These are phyloP conservation scores for Exutisphaerella laricina DNA, from an alignment of 2,329 filamentous ascomycete species.

Conservation along the genomic window DNA sequence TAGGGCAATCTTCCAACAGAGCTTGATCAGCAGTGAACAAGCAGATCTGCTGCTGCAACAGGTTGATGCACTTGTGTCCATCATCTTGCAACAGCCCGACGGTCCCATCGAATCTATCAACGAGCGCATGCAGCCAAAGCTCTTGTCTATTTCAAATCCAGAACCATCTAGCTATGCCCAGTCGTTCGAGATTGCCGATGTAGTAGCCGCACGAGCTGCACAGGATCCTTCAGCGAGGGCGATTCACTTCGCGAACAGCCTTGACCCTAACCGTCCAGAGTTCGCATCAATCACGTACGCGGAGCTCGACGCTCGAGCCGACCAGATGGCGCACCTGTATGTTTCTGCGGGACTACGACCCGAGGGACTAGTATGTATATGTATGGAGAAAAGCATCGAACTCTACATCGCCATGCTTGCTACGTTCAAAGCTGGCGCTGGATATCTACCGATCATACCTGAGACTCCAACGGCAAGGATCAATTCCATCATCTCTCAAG, in stretches of 20 bases:
- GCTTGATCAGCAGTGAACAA: slow-evolving; percentile 51
- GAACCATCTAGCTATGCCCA: slow-evolving; percentile 24
- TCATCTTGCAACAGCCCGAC: slow-evolving; percentile 39
- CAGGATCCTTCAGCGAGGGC: slow-evolving; percentile 53
- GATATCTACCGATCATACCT: slow-evolving; percentile 73
- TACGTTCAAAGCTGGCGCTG: slow-evolving; percentile 67
- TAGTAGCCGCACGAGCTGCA: slow-evolving; percentile 52
- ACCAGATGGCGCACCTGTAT: slow-evolving; percentile 57
- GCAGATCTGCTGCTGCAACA: slow-evolving; percentile 55
- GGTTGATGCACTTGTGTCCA: slow-evolving; percentile 49
- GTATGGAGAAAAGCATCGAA: slow-evolving; percentile 67
- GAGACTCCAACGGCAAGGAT: slow-evolving; percentile 61
- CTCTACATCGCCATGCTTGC: slow-evolving; percentile 72
- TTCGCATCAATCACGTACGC: slow-evolving; percentile 54
- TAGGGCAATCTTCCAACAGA: slow-evolving; percentile 51
- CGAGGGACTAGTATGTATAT: slow-evolving; percentile 62
- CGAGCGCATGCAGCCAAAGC: slow-evolving; percentile 20
- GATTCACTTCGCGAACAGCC: slow-evolving; percentile 55
- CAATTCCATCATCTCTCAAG: slow-evolving; percentile 56
- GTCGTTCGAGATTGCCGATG: slow-evolving; percentile 33
- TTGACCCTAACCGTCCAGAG: slow-evolving; percentile 36
- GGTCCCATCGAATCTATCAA: slow-evolving; percentile 32
- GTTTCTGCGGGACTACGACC: slow-evolving; percentile 41
- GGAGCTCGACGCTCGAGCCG: slow-evolving; percentile 59
- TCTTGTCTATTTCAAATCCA: slow-evolving; percentile 41